Evolutionary conservation across 192 early-diverging fungal genomes (phyloP).

Genomic region (Polychytrium aggregatum): DNA sequence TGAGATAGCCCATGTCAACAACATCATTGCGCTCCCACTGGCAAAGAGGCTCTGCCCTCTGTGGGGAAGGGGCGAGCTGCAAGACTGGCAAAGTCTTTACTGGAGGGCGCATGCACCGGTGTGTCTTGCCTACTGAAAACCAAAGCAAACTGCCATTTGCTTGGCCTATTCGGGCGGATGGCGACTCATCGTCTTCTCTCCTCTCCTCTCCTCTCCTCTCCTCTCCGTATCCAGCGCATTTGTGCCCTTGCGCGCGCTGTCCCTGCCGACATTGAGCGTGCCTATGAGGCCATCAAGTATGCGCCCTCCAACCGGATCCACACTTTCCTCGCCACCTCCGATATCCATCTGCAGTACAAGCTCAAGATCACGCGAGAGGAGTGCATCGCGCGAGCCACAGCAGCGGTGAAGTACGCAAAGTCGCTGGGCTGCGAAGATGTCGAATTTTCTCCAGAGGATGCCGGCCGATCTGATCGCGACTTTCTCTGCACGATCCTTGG

Average conservation of each 20-base stretch:
- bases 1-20: too few species aligned
- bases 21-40: too few species aligned
- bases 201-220: too few species aligned
- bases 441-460: slow-evolving; percentile 94
- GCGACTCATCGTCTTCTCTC: too few species aligned
- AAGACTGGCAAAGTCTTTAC: too few species aligned
- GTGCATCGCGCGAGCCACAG: slow-evolving; percentile 69
- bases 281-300: slow-evolving; percentile 76
- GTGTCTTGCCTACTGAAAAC: too few species aligned
- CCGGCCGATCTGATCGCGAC: slow-evolving; percentile 74
- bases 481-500: slow-evolving; percentile 80
- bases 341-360: slow-evolving; percentile 92
- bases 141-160: too few species aligned
- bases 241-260: slow-evolving; percentile 81
- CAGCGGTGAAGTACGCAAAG: slow-evolving; percentile 69
- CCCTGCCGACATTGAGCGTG: slow-evolving; percentile 74
- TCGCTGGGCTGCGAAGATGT: slow-evolving; percentile 71
- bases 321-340: slow-evolving; percentile 91
- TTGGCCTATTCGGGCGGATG: too few species aligned
- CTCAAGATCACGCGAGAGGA: slow-evolving; percentile 80
- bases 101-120: too few species aligned
- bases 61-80: too few species aligned
- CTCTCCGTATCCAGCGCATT: slow-evolving; percentile 58
- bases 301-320: slow-evolving; percentile 87
- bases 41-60: too few species aligned